Evolutionary conservation across 352 stramenopile genomes (phyloP), one percentile per base, ranked within the genome.

Genomic region (Globisporangium solare): DNA sequence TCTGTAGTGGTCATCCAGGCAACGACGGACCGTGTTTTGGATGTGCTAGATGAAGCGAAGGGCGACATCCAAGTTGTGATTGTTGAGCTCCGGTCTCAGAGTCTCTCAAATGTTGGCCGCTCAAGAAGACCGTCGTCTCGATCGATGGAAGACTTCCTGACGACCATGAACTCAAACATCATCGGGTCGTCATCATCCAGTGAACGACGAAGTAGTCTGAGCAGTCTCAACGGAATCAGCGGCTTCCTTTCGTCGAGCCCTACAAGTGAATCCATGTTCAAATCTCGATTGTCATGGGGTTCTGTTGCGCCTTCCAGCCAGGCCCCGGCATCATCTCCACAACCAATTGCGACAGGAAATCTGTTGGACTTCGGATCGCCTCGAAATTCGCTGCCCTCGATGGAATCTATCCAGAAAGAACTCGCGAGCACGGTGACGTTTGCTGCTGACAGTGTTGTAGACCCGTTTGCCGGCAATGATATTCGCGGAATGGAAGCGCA

Each of bases 1-100:
- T 27, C 10, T 73, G n/a, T 53, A 86, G 75, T 86, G 61, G 83
- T 93, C 8, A 91, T 91, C 54, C 77, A 90, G 71, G 74, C 79
- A 13, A 90, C 77, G 5, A 89, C 67, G 4, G 69, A 87, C 35
- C 70, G 82, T 32, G 77, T 91, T 18, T 60, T 87, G 53, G 72
- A 87, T 15, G 80, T 83, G 6, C 41, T 93, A 10, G 81, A 93
- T 60, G 83, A 91, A 56, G 77, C 79, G 3, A 79, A 90, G 55
- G 74, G 76, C 10, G 81, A 91, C 51, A 64, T 89, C 27, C 67
- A 79, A 31, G 57, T 71, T 4, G 66, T 89, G 15, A 37, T 89
- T 15, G 70, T 81, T 24, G 78, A 86, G 55, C 69, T 91, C 10
- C 79, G 77, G 35, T 74, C 75, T 6, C 75, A 85, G 53, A 85